Conservation (phyloP, 2,329 filamentous ascomycete genomes). For the Talaromyces sp. region DNA sequence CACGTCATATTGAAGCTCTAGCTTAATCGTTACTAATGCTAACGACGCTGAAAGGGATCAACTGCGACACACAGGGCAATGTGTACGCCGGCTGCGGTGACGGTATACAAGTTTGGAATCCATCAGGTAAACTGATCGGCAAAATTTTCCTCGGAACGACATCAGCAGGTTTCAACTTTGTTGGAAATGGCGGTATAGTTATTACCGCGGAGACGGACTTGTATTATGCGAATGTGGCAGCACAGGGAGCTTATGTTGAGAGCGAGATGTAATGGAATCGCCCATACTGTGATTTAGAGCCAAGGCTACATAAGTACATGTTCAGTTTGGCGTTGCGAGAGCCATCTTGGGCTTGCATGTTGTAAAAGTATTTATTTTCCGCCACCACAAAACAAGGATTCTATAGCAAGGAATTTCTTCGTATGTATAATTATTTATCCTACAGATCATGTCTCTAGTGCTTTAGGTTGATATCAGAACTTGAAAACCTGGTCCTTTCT, state of each 20-base stretch:
- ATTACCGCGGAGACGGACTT: background rate
- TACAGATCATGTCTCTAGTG: background rate
- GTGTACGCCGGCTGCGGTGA: background rate
- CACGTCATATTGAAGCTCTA: background rate
- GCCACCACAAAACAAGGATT: background rate
- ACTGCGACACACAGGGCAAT: background rate
- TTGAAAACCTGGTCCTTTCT: constrained; percentile 54
- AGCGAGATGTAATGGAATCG: background rate
- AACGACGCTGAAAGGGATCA: background rate
- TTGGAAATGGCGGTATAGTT: background rate
- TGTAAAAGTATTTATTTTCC: background rate
- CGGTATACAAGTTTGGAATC: background rate
- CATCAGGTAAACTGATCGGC: background rate
- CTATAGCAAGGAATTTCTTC: background rate
- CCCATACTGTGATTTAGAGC: background rate
- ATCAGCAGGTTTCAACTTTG: background rate
- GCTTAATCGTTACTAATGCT: background rate
- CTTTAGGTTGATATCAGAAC: constrained; percentile 40
- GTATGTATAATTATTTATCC: background rate
- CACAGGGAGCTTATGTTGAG: background rate
- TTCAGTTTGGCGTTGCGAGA: too few species aligned
- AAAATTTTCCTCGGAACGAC: background rate
- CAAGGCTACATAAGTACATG: background rate
- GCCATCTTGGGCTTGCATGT: background rate
- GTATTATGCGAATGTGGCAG: background rate